phyloP scores from a whole-genome alignment of 2,329 filamentous ascomycete species.

The Penicillium decumbens region DNA sequence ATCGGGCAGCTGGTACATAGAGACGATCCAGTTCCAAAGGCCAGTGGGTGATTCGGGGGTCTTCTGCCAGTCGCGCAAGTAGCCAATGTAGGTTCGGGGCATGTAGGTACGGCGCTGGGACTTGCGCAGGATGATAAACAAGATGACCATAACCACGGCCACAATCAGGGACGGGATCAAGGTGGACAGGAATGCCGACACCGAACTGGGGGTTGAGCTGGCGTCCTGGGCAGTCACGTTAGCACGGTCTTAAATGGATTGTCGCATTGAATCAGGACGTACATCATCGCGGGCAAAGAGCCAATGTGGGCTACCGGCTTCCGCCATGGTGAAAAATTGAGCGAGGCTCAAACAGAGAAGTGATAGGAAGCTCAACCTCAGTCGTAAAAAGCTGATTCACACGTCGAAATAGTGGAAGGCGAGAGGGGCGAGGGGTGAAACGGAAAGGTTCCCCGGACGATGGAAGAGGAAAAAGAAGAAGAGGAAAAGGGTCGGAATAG shows the following conservation, averaged over 20 bases:
- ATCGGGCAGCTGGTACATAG: conserved; percentile 65
- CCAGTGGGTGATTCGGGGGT: conserved; percentile 58
- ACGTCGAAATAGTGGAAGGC: background rate
- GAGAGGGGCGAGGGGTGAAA: background rate
- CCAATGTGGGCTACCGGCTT: conserved; percentile 13
- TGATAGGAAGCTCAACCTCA: background rate
- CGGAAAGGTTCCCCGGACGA: conserved; percentile 1
- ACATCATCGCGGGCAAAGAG: conserved; percentile 11
- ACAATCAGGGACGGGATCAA: conserved; percentile 46
- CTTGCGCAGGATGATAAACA: conserved; percentile 50
- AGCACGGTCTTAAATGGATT: background rate
- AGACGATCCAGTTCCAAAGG: conserved; percentile 62
- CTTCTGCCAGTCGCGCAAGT: conserved; percentile 51
- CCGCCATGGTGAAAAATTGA: conserved; percentile 15
- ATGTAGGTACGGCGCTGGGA: conserved; percentile 50
- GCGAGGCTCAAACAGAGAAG: background rate
- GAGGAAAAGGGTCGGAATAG: conserved; percentile 7
- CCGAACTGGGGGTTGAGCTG: conserved; percentile 31
- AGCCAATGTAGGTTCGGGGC: conserved; percentile 53
- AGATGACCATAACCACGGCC: conserved; percentile 44
- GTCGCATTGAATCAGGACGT: background rate
- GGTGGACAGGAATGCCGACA: conserved; percentile 48
- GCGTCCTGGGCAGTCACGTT: conserved; percentile 7
- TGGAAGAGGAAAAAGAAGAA: background rate
- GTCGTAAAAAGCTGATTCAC: conserved; percentile 1